Percentiles rank a stretch among this genome's conserved stretches.
Conservation (phyloP, 495 filamentous ascomycete genomes). For the Neurospora cerealis region DNA sequence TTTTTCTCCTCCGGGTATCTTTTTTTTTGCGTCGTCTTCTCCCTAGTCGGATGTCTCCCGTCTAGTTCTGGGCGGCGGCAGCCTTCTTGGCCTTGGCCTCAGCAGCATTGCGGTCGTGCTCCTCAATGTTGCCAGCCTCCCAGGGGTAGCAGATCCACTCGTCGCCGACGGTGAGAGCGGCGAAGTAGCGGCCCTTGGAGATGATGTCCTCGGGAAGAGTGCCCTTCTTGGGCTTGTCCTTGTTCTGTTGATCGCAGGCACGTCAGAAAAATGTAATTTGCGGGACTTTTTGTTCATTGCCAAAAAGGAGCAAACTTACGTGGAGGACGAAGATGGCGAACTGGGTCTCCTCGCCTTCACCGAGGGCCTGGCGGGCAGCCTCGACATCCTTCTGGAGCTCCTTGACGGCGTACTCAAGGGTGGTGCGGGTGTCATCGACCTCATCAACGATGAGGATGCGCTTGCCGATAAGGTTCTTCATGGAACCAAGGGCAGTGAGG, state of each 20-base stretch:
- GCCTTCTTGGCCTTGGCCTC: constrained; percentile 26
- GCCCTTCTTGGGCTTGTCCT: constrained; percentile 93
- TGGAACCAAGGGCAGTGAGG: constrained; percentile 71
- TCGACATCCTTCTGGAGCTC: constrained; percentile 97
- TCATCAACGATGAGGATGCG: constrained; percentile 97
- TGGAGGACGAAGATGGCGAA: constrained; percentile 95
- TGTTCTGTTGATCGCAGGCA: constrained; percentile 52
- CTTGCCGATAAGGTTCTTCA: constrained; percentile 90
- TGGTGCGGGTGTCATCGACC: constrained; percentile 96
- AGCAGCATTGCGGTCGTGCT: constrained; percentile 68
- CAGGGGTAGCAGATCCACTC: constrained; percentile 99
- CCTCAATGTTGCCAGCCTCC: constrained; percentile 94
- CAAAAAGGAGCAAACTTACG: constrained; percentile 42
- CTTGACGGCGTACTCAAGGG: constrained; percentile 89
- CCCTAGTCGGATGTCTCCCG: neutral
- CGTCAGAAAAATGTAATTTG: neutral
- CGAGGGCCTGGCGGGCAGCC: constrained; percentile 60
- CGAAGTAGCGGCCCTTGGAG: constrained; percentile 64
- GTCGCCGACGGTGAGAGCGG: constrained; percentile 78
- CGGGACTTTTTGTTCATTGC: neutral
- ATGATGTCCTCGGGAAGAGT: constrained; percentile 72
- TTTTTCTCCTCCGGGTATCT: neutral
- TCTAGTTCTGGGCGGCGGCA: neutral
- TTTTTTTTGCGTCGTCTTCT: neutral
- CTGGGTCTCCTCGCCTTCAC: constrained; percentile 59